Evolutionary conservation across 257 asterid species (phyloP).

Genomic region (Mentha longifolia): DNA sequence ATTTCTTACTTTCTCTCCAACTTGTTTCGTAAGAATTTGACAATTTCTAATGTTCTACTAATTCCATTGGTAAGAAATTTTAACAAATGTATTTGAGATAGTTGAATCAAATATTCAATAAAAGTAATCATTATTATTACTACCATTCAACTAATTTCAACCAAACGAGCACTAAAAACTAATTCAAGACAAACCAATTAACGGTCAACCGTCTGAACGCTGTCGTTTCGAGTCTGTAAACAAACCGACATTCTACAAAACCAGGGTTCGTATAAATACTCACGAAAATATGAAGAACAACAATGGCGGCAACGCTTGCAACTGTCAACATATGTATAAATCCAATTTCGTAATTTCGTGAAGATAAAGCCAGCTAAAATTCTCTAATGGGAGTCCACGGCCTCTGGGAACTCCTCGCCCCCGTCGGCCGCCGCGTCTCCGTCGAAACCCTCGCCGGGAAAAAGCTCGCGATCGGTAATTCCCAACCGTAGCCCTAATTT

Average conservation of each 20-base stretch:
- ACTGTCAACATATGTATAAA: neutral
- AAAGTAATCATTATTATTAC: too few relatives aligned
- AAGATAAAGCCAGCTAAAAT: neutral
- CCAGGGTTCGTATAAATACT: neutral
- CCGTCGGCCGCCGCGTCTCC: slow-evolving; percentile 98
- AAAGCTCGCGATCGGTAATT: slow-evolving; percentile 86
- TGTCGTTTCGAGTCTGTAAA: slow-evolving; percentile 20
- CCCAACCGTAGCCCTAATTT: slow-evolving; percentile 41
- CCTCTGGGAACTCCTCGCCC: slow-evolving; percentile 93
- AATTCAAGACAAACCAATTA: too few relatives aligned
- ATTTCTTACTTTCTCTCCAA: too few relatives aligned
- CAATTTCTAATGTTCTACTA: too few relatives aligned
- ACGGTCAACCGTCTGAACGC: slow-evolving; percentile 28
- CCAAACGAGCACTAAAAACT: too few relatives aligned
- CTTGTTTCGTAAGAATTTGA: too few relatives aligned
- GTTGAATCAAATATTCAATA: too few relatives aligned
- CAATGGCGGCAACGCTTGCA: slow-evolving; percentile 43
- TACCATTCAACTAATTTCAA: too few relatives aligned
- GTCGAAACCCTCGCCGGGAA: slow-evolving; percentile 94
- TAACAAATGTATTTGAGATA: too few relatives aligned
- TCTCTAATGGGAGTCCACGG: slow-evolving; percentile 86
- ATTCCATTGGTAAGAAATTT: too few relatives aligned
- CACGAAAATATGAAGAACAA: too few relatives aligned
- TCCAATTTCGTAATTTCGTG: slow-evolving; percentile 6
- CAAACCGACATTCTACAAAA: slow-evolving; percentile 24